A percentile compares a stretch with the other conserved stretches of the same genome.
Conservation (phyloP, 768 basidiomycete genomes). For the Calvatia gigantea region DNA sequence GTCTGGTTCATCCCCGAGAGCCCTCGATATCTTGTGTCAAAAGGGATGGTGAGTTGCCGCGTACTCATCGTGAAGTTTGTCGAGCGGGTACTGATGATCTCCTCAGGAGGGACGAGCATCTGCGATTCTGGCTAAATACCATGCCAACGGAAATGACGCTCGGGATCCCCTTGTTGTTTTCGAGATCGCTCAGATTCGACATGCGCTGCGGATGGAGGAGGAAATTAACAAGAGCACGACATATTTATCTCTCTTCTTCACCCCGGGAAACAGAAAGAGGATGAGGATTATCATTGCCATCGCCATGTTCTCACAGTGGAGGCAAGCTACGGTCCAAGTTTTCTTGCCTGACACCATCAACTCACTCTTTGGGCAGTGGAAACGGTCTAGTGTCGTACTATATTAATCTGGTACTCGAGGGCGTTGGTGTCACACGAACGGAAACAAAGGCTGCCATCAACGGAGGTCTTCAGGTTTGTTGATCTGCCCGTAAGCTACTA, state of each 20-base stretch:
- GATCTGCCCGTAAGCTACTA: background rate
- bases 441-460: conserved; percentile 58
- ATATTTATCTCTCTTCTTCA: conserved; percentile 52
- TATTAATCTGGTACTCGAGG: conserved; percentile 63
- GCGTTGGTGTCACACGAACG: conserved; percentile 54
- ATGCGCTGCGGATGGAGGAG: conserved; percentile 62
- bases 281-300: conserved; percentile 67
- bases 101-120: conserved; percentile 55
- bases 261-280: conserved; percentile 64
- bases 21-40: conserved; percentile 62
- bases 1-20: conserved; percentile 70
- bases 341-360: conserved; percentile 2
- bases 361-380: conserved; percentile 33
- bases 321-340: conserved; percentile 31
- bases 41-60: conserved; percentile 43
- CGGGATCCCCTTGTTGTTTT: conserved; percentile 56
- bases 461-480: conserved; percentile 50
- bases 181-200: conserved; percentile 65
- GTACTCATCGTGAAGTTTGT: background rate
- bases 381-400: conserved; percentile 75
- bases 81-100: background rate
- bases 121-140: conserved; percentile 63
- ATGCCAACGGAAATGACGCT: conserved; percentile 59
- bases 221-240: conserved; percentile 46
- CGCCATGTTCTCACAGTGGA: conserved; percentile 75